Conservation (phyloP, 306 rosid species). For the Hippophae rhamnoides region DNA sequence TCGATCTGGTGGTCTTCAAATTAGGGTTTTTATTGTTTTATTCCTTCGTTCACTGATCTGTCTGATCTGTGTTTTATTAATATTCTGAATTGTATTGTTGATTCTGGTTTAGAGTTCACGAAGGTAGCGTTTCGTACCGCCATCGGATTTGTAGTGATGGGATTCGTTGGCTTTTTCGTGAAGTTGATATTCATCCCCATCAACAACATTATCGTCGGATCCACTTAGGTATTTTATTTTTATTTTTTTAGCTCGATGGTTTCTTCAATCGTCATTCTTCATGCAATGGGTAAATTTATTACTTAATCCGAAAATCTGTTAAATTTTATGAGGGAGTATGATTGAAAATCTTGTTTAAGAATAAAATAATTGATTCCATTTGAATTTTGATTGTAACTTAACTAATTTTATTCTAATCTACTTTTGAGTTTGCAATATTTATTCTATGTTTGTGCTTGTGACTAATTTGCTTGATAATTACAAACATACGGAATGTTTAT, state of each 20-base stretch:
- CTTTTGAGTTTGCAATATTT: no score
- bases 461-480: no score
- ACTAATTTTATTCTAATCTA: no score
- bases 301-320: no score
- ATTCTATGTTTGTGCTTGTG: no score
- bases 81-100: neutral
- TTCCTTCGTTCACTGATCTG: neutral
- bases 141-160: slow-evolving; percentile 48
- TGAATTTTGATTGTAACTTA: no score
- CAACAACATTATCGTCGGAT: slow-evolving; percentile 48
- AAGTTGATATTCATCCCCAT: slow-evolving; percentile 49
- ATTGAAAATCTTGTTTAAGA: no score
- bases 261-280: neutral
- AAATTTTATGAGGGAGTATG: no score
- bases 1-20: slow-evolving; percentile 1
- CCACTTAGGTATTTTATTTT: slow-evolving; percentile 24
- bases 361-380: no score
- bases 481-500: no score
- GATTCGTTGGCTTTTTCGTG: slow-evolving; percentile 48
- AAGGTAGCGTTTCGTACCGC: slow-evolving; percentile 50
- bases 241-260: neutral
- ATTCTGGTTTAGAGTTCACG: slow-evolving; percentile 33
- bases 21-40: neutral
- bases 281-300: no score
- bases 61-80: neutral